Evolutionary conservation across 2,329 filamentous ascomycete species (phyloP).

Genomic region (Penicillium sp.): DNA sequence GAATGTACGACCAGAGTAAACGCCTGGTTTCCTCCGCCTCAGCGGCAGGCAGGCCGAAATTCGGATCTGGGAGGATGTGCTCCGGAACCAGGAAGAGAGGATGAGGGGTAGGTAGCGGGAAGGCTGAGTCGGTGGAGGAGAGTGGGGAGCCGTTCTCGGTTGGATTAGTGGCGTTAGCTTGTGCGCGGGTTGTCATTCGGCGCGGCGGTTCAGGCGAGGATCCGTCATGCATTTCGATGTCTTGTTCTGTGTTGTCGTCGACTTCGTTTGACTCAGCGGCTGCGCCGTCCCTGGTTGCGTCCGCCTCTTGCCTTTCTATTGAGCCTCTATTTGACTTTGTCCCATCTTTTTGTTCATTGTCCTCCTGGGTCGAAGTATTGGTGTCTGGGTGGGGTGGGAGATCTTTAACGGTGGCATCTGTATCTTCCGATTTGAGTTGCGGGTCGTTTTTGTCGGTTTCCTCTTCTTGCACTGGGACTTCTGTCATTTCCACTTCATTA

Average conservation of each 20-base stretch:
- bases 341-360: constrained; percentile 3
- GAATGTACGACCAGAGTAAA: constrained; percentile 58
- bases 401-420: constrained; percentile 33
- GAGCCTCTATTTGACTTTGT: background rate
- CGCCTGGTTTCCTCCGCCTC: constrained; percentile 63
- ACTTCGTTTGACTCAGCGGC: constrained; percentile 14
- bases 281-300: constrained; percentile 14
- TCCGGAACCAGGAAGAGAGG: constrained; percentile 57
- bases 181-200: constrained; percentile 47
- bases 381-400: constrained; percentile 32
- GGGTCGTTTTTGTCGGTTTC: constrained; percentile 6
- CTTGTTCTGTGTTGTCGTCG: constrained; percentile 27
- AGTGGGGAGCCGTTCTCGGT: constrained; percentile 28
- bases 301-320: constrained; percentile 15
- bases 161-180: constrained; percentile 37
- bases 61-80: constrained; percentile 49
- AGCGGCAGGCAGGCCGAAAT: constrained; percentile 54
- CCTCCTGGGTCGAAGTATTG: constrained; percentile 6
- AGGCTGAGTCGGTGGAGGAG: constrained; percentile 30
- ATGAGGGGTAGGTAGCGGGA: constrained; percentile 45
- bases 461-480: constrained; percentile 18
- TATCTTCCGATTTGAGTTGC: constrained; percentile 36
- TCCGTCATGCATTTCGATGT: constrained; percentile 35
- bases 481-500: constrained; percentile 37
- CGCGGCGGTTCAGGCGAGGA: constrained; percentile 42